Evolutionary conservation across 352 stramenopile species (phyloP).

Genomic region (Phytophthora agathidicida): DNA sequence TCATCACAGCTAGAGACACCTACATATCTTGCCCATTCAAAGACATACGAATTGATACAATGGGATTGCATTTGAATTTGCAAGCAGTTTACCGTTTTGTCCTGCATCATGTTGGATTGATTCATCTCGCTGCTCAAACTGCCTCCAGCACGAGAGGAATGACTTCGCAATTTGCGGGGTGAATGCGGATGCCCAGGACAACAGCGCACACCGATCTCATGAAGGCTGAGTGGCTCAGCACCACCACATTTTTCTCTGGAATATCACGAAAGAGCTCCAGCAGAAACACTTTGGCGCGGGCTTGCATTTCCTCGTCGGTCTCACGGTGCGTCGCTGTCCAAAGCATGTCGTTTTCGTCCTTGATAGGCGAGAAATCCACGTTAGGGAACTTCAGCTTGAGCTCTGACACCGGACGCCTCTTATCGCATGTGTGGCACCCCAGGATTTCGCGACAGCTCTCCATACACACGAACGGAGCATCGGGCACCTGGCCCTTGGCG

Average conservation of each 20-base stretch:
- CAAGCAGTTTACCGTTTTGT: too few species aligned
- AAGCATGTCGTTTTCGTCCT: conserved; percentile 56
- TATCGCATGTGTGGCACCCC: conserved; percentile 73
- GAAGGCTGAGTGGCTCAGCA: conserved; percentile 78
- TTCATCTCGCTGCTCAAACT: too few species aligned
- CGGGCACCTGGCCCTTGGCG: conserved; percentile 29
- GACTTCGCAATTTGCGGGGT: conserved; percentile 54
- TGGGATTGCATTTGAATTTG: too few species aligned
- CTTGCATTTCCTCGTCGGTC: conserved; percentile 60
- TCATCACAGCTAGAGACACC: not conserved
- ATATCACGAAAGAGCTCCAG: conserved; percentile 57
- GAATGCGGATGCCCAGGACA: conserved; percentile 41
- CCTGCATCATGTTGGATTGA: too few species aligned
- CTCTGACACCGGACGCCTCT: conserved; percentile 49
- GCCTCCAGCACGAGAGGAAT: conserved; percentile 51
- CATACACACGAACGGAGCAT: conserved; percentile 52
- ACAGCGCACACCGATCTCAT: conserved; percentile 63
- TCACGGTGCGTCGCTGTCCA: conserved; percentile 70
- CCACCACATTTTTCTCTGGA: conserved; percentile 55
- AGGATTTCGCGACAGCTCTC: conserved; percentile 71
- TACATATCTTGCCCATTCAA: too few species aligned
- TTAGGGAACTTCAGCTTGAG: conserved; percentile 58
- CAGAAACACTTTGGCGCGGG: conserved; percentile 54
- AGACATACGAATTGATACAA: too few species aligned
- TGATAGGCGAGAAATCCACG: conserved; percentile 67